A percentile compares a stretch with the other conserved stretches of the same genome.
Conservation (phyloP, 495 filamentous ascomycete species). For the Penicillium parvum region DNA sequence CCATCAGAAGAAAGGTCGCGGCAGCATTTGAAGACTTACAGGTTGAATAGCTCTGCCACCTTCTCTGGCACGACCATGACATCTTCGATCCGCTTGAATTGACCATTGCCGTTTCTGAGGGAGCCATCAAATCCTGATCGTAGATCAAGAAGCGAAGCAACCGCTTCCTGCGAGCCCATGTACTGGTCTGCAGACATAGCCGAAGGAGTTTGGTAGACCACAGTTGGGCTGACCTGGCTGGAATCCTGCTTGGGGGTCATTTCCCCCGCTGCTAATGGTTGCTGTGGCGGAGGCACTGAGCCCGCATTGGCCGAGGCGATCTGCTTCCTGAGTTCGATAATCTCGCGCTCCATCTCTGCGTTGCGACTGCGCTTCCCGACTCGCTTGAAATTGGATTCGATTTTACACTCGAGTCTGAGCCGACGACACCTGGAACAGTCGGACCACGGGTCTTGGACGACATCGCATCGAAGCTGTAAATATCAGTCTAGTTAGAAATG, state of each 20-base stretch:
- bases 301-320: conserved; percentile 44
- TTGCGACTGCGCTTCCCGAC: conserved; percentile 86
- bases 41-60: conserved; percentile 68
- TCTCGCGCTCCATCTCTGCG: conserved; percentile 80
- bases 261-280: conserved; percentile 47
- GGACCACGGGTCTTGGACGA: conserved; percentile 77
- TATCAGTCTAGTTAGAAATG: conserved; percentile 8
- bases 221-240: conserved; percentile 43
- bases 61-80: conserved; percentile 69
- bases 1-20: neutral
- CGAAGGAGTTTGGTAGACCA: conserved; percentile 42
- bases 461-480: conserved; percentile 78
- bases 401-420: conserved; percentile 82
- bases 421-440: conserved; percentile 81
- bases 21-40: conserved; percentile 39
- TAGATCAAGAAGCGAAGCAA: conserved; percentile 75
- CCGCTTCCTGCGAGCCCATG: conserved; percentile 82
- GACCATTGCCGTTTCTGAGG: conserved; percentile 41
- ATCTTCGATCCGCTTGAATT: conserved; percentile 59
- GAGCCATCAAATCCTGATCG: conserved; percentile 51
- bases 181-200: conserved; percentile 50
- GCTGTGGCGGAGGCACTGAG: conserved; percentile 42
- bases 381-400: conserved; percentile 91
- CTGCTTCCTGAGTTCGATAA: conserved; percentile 61
- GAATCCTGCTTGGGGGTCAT: conserved; percentile 49